A percentile compares a stretch with the other conserved stretches of the same genome.
phyloP scores from a whole-genome alignment of 306 rosid genomes.

The Alnus glutinosa region DNA sequence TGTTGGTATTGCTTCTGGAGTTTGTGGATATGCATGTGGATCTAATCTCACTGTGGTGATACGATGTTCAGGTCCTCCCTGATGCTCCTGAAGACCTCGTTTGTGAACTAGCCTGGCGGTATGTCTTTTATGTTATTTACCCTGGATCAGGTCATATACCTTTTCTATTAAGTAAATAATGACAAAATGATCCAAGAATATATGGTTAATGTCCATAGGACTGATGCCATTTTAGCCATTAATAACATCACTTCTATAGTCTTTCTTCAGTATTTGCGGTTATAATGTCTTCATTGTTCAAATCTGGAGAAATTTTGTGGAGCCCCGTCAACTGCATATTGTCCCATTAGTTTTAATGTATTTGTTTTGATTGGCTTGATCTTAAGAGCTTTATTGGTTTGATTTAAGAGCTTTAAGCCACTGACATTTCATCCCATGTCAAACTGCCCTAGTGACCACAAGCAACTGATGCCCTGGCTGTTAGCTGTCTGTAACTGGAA shows the following conservation, averaged over 20 bases:
- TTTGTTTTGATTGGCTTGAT: neutral
- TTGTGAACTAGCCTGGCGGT: conserved; percentile 94
- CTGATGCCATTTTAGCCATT: neutral
- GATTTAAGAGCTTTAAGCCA: neutral
- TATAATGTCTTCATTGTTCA: conserved; percentile 18
- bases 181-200: neutral
- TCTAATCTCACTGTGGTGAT: conserved; percentile 27
- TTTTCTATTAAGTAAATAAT: conserved; percentile 4
- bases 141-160: conserved; percentile 8
- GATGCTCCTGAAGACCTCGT: conserved; percentile 95
- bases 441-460: neutral
- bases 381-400: too few relatives aligned
- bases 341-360: neutral
- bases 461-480: neutral
- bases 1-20: conserved; percentile 9
- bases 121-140: conserved; percentile 31
- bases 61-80: conserved; percentile 79
- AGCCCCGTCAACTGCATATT: neutral
- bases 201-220: conserved; percentile 1
- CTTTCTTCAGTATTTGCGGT: neutral
- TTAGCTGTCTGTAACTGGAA: neutral
- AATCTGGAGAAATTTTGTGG: neutral
- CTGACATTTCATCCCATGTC: neutral
- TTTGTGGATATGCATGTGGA: conserved; percentile 20
- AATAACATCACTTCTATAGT: neutral